Conservation (phyloP, 208 protist species). For the Herpetomonas muscarum region DNA sequence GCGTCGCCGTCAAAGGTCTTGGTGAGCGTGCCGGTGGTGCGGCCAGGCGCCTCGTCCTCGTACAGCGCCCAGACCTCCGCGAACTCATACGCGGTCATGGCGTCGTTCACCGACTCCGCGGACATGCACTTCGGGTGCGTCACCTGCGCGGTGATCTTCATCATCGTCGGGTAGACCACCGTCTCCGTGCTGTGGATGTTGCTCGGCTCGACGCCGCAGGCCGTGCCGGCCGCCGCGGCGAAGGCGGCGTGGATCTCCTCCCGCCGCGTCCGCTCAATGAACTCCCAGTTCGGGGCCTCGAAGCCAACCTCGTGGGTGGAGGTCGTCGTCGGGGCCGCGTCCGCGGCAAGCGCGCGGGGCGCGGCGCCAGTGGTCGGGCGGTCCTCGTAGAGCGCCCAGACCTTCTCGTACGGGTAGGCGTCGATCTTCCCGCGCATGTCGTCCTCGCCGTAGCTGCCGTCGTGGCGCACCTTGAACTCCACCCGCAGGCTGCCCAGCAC, state of each 20-base stretch:
- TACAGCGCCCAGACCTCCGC: conserved; percentile 35
- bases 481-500: conserved; percentile 18
- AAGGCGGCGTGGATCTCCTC: conserved; percentile 22
- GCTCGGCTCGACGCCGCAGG: conserved; percentile 12
- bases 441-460: conserved; percentile 7
- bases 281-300: conserved; percentile 23
- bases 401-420: conserved; percentile 25
- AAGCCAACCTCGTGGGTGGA: conserved; percentile 34
- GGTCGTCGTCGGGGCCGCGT: not conserved
- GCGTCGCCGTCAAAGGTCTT: conserved; percentile 23
- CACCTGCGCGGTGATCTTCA: conserved; percentile 15
- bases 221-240: conserved; percentile 18
- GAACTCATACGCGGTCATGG: conserved; percentile 22
- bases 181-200: conserved; percentile 17
- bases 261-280: conserved; percentile 12
- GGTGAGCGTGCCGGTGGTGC: conserved; percentile 13
- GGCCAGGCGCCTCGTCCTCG: conserved; percentile 12
- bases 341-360: not conserved
- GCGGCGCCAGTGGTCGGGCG: conserved; percentile 1
- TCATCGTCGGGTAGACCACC: conserved; percentile 14
- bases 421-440: conserved; percentile 21
- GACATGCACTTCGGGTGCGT: conserved; percentile 3
- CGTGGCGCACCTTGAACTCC: conserved; percentile 18
- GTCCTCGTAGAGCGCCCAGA: conserved; percentile 30
- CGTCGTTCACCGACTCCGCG: conserved; percentile 8